Base-by-base conservation (phyloP, 352 stramenopile genomes). In the Phytophthora melonis region DNA sequence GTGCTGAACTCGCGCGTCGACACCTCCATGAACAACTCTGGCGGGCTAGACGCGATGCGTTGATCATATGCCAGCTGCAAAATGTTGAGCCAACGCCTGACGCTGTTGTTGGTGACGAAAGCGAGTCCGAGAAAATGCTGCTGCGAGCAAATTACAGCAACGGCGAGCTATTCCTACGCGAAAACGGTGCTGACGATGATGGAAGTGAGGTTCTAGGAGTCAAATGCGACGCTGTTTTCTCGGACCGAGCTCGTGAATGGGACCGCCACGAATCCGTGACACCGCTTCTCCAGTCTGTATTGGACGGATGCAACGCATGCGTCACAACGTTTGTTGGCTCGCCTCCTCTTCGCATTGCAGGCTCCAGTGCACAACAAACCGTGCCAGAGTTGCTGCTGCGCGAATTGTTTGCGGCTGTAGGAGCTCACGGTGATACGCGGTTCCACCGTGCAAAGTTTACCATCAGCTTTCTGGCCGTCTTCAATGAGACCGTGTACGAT, bases 401-500 rank as follows among this genome's bases (percentile, higher is more conserved):
- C 41, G 80, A 93, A 67, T 66, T 92, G 21, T 93, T 93, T 54
- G 63, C 70, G 16, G 53, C 73, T 10, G 59, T 90, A 54, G 62
- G 64, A 19, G 27, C 69, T 11, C 58, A 83, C n/a, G 79, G 80
- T 5, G 53, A 76, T 34, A 16, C 61, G 10, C 78, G 81, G 7
- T 84, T 91, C 55, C 70, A 87, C 43, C 81, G 79, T 45, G 76
- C 83, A 21, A 88, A 86, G 32, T 71, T 92, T 50, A 93, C 88
- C 27, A 82, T 93, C 57, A 94, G 86, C 59, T 92, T 83, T 54
- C 77, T 99, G 3, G 97, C 98, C 56, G 96, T 99, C 14, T 99
- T 97, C 74, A 96, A 97, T 30, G 95, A 99, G 81, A 87, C 95
- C 61, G 93, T 99, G 54, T 97, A 95, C 78, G 96, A 99, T 71